phyloP scores from a whole-genome alignment of 257 asterid species.

The Perilla frutescens region DNA sequence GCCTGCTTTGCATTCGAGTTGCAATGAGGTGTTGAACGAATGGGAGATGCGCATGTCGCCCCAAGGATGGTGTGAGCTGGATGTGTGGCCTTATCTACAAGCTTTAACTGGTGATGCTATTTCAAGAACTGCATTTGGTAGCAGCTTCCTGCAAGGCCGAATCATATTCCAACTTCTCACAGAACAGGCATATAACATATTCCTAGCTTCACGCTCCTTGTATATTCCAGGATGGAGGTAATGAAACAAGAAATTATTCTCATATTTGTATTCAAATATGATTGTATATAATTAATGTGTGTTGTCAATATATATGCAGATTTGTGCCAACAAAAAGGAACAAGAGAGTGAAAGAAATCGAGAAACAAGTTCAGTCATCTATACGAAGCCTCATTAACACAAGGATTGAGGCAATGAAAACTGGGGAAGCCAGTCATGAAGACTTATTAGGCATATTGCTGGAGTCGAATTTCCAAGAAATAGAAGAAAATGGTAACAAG shows the following conservation, averaged over 20 bases:
- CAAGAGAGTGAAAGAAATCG: slow-evolving; percentile 46
- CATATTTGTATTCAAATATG: too few species aligned
- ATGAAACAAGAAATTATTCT: neutral
- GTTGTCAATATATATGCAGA: slow-evolving; percentile 26
- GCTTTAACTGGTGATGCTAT: slow-evolving; percentile 48
- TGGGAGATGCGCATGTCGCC: slow-evolving; percentile 45
- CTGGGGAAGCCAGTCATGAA: slow-evolving; percentile 30
- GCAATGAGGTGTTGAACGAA: slow-evolving; percentile 40
- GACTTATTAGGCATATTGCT: slow-evolving; percentile 30
- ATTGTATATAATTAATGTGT: neutral
- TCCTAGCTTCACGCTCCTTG: slow-evolving; percentile 23
- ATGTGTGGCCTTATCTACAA: slow-evolving; percentile 56
- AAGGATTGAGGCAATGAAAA: slow-evolving; percentile 37
- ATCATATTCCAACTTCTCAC: slow-evolving; percentile 52
- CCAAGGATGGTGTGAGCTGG: slow-evolving; percentile 47
- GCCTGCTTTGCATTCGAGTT: slow-evolving; percentile 51
- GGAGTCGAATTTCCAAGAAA: slow-evolving; percentile 26
- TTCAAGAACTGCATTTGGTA: slow-evolving; percentile 63
- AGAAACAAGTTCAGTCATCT: slow-evolving; percentile 24
- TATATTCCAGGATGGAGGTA: slow-evolving; percentile 56
- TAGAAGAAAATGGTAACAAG: slow-evolving; percentile 8
- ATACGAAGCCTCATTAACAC: slow-evolving; percentile 33
- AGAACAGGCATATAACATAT: slow-evolving; percentile 42
- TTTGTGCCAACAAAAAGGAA: slow-evolving; percentile 47
- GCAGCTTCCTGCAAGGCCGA: slow-evolving; percentile 56